These are phyloP conservation scores for Breynia disticha DNA, from an alignment of 441 rosid genomes.

Conservation along the genomic window DNA sequence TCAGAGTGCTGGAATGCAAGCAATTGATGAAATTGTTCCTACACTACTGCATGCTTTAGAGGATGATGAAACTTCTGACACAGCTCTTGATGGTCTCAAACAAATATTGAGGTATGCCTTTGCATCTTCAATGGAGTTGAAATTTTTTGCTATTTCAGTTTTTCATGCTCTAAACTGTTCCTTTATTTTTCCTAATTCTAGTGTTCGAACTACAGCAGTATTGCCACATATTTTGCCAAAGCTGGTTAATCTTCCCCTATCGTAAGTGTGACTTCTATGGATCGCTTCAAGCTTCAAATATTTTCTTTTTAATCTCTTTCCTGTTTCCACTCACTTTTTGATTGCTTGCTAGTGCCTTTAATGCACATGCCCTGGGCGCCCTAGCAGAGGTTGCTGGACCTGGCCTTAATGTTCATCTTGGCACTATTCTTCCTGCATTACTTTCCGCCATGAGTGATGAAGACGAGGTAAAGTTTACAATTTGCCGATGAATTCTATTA, in stretches of 20 bases:
- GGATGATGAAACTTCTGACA: constrained; percentile 85
- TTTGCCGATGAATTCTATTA: background rate
- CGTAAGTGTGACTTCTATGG: constrained; percentile 51
- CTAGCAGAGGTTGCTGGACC: constrained; percentile 98
- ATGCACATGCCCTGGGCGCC: constrained; percentile 98
- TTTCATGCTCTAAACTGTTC: background rate
- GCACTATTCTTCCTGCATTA: constrained; percentile 88
- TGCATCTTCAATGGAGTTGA: background rate
- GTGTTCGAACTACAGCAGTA: constrained; percentile 97
- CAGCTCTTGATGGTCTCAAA: constrained; percentile 97
- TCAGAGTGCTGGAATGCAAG: constrained; percentile 99
- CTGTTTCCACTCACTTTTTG: constrained; percentile 1
- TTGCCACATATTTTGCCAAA: constrained; percentile 98
- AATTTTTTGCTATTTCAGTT: too few relatives aligned
- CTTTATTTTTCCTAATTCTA: constrained; percentile 17
- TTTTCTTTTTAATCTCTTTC: background rate
- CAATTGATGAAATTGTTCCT: constrained; percentile 98
- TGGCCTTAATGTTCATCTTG: constrained; percentile 85
- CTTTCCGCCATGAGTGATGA: constrained; percentile 86
- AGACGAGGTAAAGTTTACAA: constrained; percentile 40
- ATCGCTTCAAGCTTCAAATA: background rate
- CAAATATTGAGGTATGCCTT: constrained; percentile 74
- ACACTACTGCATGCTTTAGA: constrained; percentile 92
- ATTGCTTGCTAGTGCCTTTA: constrained; percentile 54
- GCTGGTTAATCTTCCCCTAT: constrained; percentile 87